Evolutionary conservation across 345 rosid species (phyloP).

Genomic region (Raphanus raphanistrum): DNA sequence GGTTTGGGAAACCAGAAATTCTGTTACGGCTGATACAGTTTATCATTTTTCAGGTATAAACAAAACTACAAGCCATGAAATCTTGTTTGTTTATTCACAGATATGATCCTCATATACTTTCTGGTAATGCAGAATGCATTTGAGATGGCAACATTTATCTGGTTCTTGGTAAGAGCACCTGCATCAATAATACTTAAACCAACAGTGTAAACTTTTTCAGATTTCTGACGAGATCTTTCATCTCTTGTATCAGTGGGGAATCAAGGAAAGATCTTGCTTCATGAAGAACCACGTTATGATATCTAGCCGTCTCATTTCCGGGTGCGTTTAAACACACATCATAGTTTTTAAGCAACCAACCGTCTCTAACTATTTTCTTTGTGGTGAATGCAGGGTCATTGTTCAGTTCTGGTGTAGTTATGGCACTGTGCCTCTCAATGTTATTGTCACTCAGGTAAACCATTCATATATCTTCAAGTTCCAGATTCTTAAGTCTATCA

Average conservation of each 20-base stretch:
- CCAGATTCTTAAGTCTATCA: neutral
- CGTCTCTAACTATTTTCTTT: constrained; percentile 2
- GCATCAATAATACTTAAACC: neutral
- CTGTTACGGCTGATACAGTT: constrained; percentile 70
- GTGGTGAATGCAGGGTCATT: constrained; percentile 55
- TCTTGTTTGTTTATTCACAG: neutral
- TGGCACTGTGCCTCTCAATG: constrained; percentile 84
- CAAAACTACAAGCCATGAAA: neutral
- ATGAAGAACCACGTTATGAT: constrained; percentile 82
- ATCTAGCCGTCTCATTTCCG: constrained; percentile 62
- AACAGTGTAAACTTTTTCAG: neutral
- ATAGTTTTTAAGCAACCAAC: neutral
- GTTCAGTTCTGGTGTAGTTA: constrained; percentile 98
- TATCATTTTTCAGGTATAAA: constrained; percentile 80
- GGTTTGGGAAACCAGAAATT: constrained; percentile 95
- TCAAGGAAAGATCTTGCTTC: constrained; percentile 80
- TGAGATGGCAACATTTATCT: constrained; percentile 93
- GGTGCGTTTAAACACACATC: constrained; percentile 48
- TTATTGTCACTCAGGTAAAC: constrained; percentile 77
- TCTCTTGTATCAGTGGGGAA: constrained; percentile 63
- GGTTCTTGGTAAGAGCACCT: constrained; percentile 79
- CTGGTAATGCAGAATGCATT: constrained; percentile 78
- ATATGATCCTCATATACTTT: constrained; percentile 5
- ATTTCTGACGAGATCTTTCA: neutral
- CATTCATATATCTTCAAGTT: neutral